phyloP scores from a whole-genome alignment of 1,284 basidiomycete genomes.

The Papiliotrema terrestris region DNA sequence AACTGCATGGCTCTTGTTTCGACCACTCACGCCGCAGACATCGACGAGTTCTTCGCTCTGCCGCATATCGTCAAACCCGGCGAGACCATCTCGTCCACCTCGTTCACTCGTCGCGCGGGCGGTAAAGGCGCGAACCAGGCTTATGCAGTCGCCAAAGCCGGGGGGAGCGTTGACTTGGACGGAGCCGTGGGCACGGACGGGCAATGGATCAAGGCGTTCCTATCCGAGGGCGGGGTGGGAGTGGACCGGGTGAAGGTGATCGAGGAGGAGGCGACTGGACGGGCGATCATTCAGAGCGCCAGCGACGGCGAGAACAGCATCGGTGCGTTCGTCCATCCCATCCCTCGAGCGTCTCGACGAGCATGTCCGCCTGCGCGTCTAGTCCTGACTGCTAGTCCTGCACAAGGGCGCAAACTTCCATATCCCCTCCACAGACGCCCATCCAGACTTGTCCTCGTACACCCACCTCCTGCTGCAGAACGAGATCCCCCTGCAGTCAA shows the following conservation, averaged over 20 bases:
- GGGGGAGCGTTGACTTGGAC: constrained; percentile 44
- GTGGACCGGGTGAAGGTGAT: constrained; percentile 26
- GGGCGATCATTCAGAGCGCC: constrained; percentile 52
- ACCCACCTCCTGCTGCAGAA: constrained; percentile 57
- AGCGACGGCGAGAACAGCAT: constrained; percentile 52
- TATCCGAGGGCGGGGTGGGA: constrained; percentile 43
- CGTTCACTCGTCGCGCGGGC: constrained; percentile 46
- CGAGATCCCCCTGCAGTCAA: constrained; percentile 55
- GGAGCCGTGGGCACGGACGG: constrained; percentile 48
- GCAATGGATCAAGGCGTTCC: constrained; percentile 38
- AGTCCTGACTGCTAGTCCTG: constrained; percentile 36
- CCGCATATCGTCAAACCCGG: constrained; percentile 51
- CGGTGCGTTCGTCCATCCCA: constrained; percentile 27
- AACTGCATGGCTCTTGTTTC: not conserved
- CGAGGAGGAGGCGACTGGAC: constrained; percentile 46
- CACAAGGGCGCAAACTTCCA: constrained; percentile 47
- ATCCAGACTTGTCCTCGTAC: constrained; percentile 24
- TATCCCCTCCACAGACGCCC: constrained; percentile 13
- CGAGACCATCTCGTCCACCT: constrained; percentile 52
- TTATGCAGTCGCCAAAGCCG: constrained; percentile 48
- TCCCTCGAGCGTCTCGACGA: not conserved
- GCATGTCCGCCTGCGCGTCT: not conserved
- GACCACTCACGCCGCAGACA: constrained; percentile 19
- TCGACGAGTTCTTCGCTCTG: constrained; percentile 51
- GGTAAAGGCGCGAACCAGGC: constrained; percentile 56